These are phyloP conservation scores for Teratosphaeria destructans DNA, from an alignment of 2,329 filamentous ascomycete genomes.

Conservation along the genomic window DNA sequence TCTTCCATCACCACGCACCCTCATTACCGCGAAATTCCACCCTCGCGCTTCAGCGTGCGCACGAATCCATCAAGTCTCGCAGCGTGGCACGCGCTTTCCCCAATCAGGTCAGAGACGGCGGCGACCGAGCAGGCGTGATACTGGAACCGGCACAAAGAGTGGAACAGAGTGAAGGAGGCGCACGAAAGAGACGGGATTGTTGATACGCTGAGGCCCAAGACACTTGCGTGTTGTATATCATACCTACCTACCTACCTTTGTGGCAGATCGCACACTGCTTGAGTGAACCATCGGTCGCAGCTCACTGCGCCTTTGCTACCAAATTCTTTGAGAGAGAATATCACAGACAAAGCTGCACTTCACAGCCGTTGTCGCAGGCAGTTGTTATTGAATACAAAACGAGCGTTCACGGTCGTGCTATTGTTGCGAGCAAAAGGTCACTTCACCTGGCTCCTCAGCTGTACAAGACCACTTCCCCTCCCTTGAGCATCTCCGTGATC, in stretches of 20 bases:
- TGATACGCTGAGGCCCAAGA: not conserved
- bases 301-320: conserved; percentile 1
- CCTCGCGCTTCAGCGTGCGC: not conserved
- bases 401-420: conserved; percentile 17
- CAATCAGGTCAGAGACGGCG: not conserved
- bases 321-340: conserved; percentile 1
- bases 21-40: not conserved
- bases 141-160: not conserved
- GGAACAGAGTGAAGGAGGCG: not conserved
- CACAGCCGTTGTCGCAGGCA: conserved; percentile 17
- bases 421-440: conserved; percentile 11
- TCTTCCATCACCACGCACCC: not conserved
- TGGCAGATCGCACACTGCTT: not conserved
- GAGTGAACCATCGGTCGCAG: not conserved
- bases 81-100: not conserved
- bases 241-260: not conserved
- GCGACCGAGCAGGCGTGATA: not conserved
- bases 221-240: not conserved
- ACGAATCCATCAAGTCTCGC: not conserved
- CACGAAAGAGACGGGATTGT: not conserved
- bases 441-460: conserved; percentile 13
- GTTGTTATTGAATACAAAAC: conserved; percentile 22
- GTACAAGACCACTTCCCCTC: conserved; percentile 14
- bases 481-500: conserved; percentile 1
- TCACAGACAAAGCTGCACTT: conserved; percentile 1